Evolutionary conservation across 345 rosid genomes (phyloP).

Genomic region (Citrus sinensis): DNA sequence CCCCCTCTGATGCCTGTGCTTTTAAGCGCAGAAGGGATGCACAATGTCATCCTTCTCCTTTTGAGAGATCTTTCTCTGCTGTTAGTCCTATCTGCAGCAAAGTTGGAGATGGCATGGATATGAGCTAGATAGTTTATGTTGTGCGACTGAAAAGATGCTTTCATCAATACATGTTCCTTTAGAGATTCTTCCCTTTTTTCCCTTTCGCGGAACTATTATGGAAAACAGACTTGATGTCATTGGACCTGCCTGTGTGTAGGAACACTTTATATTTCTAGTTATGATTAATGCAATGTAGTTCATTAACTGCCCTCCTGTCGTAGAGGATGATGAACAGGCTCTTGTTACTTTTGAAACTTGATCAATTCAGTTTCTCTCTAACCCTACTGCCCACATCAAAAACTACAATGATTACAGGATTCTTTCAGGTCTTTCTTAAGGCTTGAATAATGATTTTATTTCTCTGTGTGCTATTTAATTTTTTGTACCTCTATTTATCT

Average conservation of each 20-base stretch:
- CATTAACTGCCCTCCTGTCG: constrained; percentile 23
- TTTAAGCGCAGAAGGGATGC: constrained; percentile 88
- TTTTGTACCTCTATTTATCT: not conserved
- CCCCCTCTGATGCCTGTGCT: constrained; percentile 65
- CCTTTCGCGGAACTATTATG: constrained; percentile 36
- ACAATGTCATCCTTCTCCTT: constrained; percentile 79
- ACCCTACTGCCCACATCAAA: constrained; percentile 4
- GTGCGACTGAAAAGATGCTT: constrained; percentile 19
- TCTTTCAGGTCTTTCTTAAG: constrained; percentile 9
- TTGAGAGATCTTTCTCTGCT: constrained; percentile 89
- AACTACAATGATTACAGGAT: constrained; percentile 8
- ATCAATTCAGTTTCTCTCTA: constrained; percentile 21
- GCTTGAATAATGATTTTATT: constrained; percentile 8
- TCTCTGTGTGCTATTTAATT: not conserved
- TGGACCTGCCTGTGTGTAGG: constrained; percentile 55
- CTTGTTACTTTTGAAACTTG: constrained; percentile 16
- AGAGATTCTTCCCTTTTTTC: constrained; percentile 21
- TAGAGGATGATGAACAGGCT: constrained; percentile 18
- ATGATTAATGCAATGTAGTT: constrained; percentile 46
- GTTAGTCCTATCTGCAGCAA: constrained; percentile 91
- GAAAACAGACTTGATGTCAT: constrained; percentile 45
- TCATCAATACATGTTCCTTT: constrained; percentile 33
- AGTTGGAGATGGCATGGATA: constrained; percentile 94
- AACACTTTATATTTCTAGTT: constrained; percentile 40
- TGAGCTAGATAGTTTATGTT: constrained; percentile 61